phyloP scores from a whole-genome alignment of 208 protist genomes.

The Endotrypanum monterogeii region DNA sequence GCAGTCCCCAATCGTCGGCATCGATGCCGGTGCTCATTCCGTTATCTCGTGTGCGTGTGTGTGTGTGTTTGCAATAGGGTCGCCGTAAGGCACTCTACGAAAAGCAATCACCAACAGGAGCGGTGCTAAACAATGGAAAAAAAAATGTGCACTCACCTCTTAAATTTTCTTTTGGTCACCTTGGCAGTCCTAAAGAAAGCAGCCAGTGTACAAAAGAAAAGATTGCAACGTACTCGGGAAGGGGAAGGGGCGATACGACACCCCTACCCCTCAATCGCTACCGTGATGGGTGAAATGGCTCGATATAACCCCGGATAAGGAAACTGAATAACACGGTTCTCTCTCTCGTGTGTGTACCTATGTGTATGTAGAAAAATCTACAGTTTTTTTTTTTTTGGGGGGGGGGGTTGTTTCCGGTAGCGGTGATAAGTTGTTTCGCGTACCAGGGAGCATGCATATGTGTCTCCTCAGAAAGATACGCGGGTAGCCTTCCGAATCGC shows the following conservation, averaged over 20 bases:
- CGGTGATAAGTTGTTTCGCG: neutral
- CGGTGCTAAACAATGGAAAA: neutral
- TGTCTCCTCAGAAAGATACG: neutral
- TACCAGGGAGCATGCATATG: neutral
- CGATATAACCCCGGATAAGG: neutral
- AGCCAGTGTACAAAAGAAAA: neutral
- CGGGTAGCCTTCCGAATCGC: slow-evolving; percentile 6
- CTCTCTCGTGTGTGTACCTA: neutral
- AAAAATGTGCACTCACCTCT: neutral
- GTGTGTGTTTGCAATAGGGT: too few species aligned
- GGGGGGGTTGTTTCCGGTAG: neutral
- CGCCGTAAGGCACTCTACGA: neutral
- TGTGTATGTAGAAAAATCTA: neutral
- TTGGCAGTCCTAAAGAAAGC: neutral
- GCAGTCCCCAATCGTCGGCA: slow-evolving; percentile 67
- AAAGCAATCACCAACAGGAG: neutral
- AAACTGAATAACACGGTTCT: neutral
- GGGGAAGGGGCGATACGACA: neutral
- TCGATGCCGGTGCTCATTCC: slow-evolving; percentile 15
- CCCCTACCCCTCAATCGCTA: neutral
- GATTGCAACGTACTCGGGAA: neutral
- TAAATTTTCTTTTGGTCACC: neutral
- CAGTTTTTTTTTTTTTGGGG: neutral
- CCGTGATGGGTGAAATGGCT: neutral
- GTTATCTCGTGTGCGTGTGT: neutral